Evolutionary conservation across 225 moss, liverwort and hornwort species (phyloP), one percentile per base, ranked within the genome.

Genomic region (Physcomitrellopsis africana): DNA sequence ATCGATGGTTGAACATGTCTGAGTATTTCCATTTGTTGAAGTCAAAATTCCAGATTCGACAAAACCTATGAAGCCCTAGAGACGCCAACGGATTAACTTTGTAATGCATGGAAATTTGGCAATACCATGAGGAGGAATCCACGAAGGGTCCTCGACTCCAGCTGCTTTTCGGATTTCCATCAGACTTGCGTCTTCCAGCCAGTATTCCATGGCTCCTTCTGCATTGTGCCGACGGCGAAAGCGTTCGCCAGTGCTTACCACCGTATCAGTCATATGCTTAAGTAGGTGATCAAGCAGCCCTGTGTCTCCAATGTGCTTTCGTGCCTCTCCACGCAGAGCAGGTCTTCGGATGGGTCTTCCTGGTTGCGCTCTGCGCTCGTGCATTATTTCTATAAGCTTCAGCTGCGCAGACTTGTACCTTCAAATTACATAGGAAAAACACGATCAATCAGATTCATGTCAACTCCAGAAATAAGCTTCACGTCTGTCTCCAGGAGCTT

Each of bases 331-430:
- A 63, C 89, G 83, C 48, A 89, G 81, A 53, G 82, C 81, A 52
- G 86, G 86, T 17, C 89, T 81, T 11, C 81, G 63, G 71, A 89
- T 86, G 27, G 89, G 86, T 65, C 86, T 77, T 41, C 89, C 83
- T 42, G 89, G 86, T 65, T 81, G 81, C 18, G 89, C 80, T 71
- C 62, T 64, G 27, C 84, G 89, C 68, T 73, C 79, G 79, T 86
- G 86, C 89, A 89, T 86, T 72, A 89, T 89, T 73, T 84, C 89
- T 53, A 89, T 86, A 32, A 89, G 61, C 77, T 86, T 89, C 68
- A 89, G 84, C 75, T 89, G 89, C 42, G 89, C 89, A n/a, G 86
- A 86, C 62, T 86, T 89, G 80, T 89, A 89, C 81, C 89, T 89
- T 73, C 76, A 79, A 64, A 76, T 32, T 26, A 69, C 51, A 41